These are phyloP conservation scores for Pseudocercospora fijiensis DNA, from an alignment of 2,329 filamentous ascomycete genomes.

Conservation along the genomic window DNA sequence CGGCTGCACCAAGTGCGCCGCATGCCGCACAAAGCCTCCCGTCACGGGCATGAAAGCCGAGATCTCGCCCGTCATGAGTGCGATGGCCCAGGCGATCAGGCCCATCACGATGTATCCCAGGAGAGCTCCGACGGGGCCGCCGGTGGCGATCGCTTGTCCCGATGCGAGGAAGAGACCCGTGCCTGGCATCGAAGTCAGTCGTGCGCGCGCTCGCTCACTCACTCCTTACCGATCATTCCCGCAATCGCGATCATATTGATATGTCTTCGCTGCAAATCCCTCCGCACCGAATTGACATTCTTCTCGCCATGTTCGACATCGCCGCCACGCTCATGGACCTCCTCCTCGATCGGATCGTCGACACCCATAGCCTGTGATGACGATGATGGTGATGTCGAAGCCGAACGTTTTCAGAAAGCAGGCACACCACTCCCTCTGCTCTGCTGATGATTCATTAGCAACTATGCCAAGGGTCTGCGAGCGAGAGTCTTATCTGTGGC, in stretches of 20 bases:
- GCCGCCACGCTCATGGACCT: constrained; percentile 4
- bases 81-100: constrained; percentile 38
- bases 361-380: constrained; percentile 6
- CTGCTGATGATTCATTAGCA: background rate
- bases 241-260: constrained; percentile 31
- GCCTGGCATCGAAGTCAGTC: constrained; percentile 7
- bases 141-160: constrained; percentile 26
- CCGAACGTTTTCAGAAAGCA: background rate
- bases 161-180: constrained; percentile 34
- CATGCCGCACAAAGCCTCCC: constrained; percentile 42
- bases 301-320: constrained; percentile 3
- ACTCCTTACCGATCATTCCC: constrained; percentile 30
- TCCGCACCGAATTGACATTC: constrained; percentile 9
- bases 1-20: constrained; percentile 41
- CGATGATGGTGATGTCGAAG: background rate
- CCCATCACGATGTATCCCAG: constrained; percentile 44
- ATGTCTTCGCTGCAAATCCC: constrained; percentile 27
- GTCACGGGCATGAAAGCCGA: constrained; percentile 41
- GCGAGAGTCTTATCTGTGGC: constrained; percentile 3
- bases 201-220: too few species aligned
- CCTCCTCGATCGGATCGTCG: background rate
- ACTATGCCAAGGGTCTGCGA: background rate
- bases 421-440: background rate
- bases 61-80: constrained; percentile 42
- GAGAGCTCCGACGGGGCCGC: constrained; percentile 28